A percentile compares a stretch with the other conserved stretches of the same genome.
Conservation (phyloP, 148 eudicot genomes). For the Euryodendron excelsum region DNA sequence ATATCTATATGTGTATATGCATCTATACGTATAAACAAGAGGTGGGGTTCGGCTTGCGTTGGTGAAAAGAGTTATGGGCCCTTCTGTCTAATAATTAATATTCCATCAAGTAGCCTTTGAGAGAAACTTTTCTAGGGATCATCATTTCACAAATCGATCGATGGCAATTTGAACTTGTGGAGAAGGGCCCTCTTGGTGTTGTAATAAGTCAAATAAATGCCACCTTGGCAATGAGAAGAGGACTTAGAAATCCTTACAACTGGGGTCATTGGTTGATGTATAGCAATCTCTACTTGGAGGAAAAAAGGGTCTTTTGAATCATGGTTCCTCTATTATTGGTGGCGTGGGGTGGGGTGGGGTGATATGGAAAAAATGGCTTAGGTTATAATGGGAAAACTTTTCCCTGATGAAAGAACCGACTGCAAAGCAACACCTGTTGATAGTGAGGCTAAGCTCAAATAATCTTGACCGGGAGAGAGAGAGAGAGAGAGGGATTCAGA, state of each 20-base stretch:
- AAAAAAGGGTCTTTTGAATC: conserved; percentile 16
- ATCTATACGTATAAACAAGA: background rate
- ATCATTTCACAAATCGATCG: background rate
- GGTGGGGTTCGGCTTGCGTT: conserved; percentile 30
- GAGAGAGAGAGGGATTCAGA: background rate
- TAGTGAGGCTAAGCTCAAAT: conserved; percentile 4
- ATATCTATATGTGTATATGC: background rate
- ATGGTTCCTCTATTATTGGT: conserved; percentile 11
- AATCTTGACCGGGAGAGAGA: background rate
- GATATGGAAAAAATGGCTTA: conserved; percentile 11
- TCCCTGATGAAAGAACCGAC: conserved; percentile 6
- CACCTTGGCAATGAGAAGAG: conserved; percentile 11
- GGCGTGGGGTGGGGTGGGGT: conserved; percentile 2
- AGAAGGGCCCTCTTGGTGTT: background rate
- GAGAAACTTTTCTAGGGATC: conserved; percentile 11
- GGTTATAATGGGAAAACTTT: conserved; percentile 18
- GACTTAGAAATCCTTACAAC: conserved; percentile 10
- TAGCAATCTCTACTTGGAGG: conserved; percentile 6
- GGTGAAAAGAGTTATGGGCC: conserved; percentile 21
- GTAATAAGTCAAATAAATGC: background rate
- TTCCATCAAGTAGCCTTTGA: conserved; percentile 19
- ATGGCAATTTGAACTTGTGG: conserved; percentile 24
- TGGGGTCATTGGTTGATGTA: conserved; percentile 14
- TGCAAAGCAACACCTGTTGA: conserved; percentile 14
- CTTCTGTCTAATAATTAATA: conserved; percentile 16